Percentiles rank a stretch among this genome's conserved stretches.
Evolutionary conservation across 2,329 filamentous ascomycete species (phyloP).

Genomic region (Ophiosphaerella narmari): DNA sequence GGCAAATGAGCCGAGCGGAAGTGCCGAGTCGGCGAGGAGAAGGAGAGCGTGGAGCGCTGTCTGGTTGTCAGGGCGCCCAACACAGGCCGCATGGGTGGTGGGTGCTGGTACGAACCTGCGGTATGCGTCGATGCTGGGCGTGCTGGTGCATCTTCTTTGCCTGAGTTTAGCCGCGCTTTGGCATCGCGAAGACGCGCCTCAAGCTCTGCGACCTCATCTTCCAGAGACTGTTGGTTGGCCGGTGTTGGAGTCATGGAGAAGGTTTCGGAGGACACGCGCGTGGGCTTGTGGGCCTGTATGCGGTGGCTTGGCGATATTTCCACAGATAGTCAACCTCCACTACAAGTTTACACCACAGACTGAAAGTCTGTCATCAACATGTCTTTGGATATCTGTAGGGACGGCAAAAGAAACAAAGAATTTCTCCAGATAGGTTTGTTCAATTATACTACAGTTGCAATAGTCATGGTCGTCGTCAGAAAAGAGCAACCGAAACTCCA

Average conservation of each 20-base stretch:
- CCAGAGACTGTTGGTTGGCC: slow-evolving; percentile 34
- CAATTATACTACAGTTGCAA: neutral
- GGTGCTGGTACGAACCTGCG: slow-evolving; percentile 18
- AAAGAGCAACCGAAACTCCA: slow-evolving; percentile 3
- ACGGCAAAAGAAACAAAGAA: no score
- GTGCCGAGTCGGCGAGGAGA: slow-evolving; percentile 78
- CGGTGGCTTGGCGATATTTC: slow-evolving; percentile 27
- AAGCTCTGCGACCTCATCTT: slow-evolving; percentile 63
- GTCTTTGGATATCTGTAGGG: no score
- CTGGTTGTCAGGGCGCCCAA: slow-evolving; percentile 2
- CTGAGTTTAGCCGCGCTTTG: slow-evolving; percentile 53
- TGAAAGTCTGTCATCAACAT: neutral
- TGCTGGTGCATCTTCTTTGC: slow-evolving; percentile 1
- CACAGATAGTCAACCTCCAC: slow-evolving; percentile 7
- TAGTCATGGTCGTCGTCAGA: slow-evolving; percentile 19
- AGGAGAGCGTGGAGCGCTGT: slow-evolving; percentile 68
- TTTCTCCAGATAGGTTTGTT: neutral
- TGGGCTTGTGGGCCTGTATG: slow-evolving; percentile 4
- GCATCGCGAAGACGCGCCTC: slow-evolving; percentile 57
- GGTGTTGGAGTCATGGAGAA: slow-evolving; percentile 32
- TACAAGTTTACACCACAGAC: neutral
- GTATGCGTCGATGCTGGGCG: slow-evolving; percentile 15
- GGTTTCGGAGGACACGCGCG: slow-evolving; percentile 12
- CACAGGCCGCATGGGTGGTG: neutral
- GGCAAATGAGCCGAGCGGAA: slow-evolving; percentile 84